Evolutionary conservation across 345 rosid species (phyloP), one percentile per base, ranked within the genome.

Genomic region (Ceriops tagal): DNA sequence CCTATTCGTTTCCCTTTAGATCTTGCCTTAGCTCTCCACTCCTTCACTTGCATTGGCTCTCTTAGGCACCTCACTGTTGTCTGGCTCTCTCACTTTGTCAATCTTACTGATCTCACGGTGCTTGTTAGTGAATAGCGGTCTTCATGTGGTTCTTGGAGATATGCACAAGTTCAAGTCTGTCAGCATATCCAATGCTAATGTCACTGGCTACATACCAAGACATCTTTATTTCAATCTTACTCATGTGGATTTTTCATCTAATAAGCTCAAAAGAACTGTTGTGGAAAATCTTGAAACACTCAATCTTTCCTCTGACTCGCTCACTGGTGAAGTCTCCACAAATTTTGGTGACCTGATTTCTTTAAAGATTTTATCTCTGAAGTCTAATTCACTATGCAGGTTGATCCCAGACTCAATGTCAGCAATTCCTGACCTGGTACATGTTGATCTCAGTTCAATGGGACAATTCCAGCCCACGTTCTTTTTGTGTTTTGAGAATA

Each of bases 51-150:
- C 82, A 80, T 81, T 77, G 77, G 61, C 79, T 88, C 77, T 59
- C 89, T 88, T 46, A 91, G 82, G 37, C 87, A 61, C 68, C 24
- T 24, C 87, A 71, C 92, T 39, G 95, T 90, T 18, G 72, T 87
- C 66, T 88, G 78, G 85, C 79, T 95, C 53, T 79, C 93, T 57
- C 96, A 81, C 75, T 81, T 91, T 62, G 70, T 43, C 21, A 91
- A 95, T 84, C 89, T 95, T 75, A 88, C 96, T 20, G 92, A 88
- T 61, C 92, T 91, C 69, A 82, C 93, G 18, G 76, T 83, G 22
- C 87, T 92, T 9, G 82, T 91, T 22, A 82, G 78, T 34, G 77
- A 91, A 91, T 61, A 80, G 86, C 28, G 96, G 99, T 22, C 24
- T 86, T 89, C 84, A 73, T 74, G 96, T 92, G 1, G 75, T 95